Base-by-base conservation (phyloP, 805 yeast species). In the Kregervanrija pseudodelftensis region DNA sequence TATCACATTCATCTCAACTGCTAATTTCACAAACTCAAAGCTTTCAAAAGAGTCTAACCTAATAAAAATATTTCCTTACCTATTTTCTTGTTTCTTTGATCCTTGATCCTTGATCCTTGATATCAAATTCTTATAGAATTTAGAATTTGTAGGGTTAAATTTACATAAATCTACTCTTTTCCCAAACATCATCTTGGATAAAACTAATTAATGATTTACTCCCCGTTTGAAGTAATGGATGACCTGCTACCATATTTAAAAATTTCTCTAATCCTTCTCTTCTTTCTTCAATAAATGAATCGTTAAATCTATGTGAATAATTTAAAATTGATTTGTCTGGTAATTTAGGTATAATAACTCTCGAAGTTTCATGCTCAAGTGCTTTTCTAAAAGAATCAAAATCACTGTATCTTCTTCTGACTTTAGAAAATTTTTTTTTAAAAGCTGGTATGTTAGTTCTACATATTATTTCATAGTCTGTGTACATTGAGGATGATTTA, bases 381-480 rank as follows among this genome's bases (percentile, higher is more conserved):
- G 85, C 74, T 46, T 77, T 81, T 49, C 86, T 73, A 58, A 91
- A 86, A 17, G 77, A 73, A 49, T 85, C 98, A 62, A 91, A 91
- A 58, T 93, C 98, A 37, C 89, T 79, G 68, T 88, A 91, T 40
- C 98, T 67, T 54, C 99, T 74, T 49, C 97, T 77, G 7, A 89
- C 95, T 31, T 72, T 65, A 30, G 88, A 78, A 36, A 63, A 63
- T 42, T 80, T 69, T 49, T 77, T 74, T 50, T 76, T 76, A 65
- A 93, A 91, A 2, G 89, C 81, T 1, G 98, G 98, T 45, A 93
- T 79, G 64, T 93, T 91, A 17, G 97, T 91, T 43, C 89, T 73
- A 61, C 96, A 88, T 8, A 85, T 72, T 16, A 91, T 79, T 63
- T 90, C 97, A 64, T 91, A 91, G 64, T 91, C 98, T 9, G 98